phyloP scores from a whole-genome alignment of 2,329 filamentous ascomycete species.

The Phyllosticta citriasiana region DNA sequence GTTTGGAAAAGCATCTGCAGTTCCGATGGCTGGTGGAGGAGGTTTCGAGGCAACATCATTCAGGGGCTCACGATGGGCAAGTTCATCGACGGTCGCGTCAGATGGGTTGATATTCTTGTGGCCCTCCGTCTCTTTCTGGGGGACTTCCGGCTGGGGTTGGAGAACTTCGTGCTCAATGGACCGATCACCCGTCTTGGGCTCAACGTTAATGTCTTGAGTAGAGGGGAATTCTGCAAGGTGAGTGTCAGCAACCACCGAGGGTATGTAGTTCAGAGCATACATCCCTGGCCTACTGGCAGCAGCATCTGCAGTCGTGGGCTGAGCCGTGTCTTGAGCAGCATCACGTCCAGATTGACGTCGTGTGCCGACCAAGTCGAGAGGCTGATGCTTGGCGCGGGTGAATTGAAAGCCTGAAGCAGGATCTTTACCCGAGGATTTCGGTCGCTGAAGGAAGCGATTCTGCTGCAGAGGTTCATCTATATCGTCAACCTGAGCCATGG shows the following conservation, averaged over 20 bases:
- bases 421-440: too few relatives aligned
- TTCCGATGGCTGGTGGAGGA: too few relatives aligned
- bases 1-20: neutral
- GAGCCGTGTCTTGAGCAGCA: neutral
- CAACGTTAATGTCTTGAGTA: neutral
- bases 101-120: neutral
- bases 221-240: neutral
- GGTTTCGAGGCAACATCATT: neutral
- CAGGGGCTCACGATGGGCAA: neutral
- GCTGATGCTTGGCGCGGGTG: too few relatives aligned
- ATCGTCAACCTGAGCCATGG: too few relatives aligned
- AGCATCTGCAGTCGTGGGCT: too few relatives aligned
- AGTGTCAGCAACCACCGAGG: neutral
- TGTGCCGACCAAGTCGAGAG: too few relatives aligned
- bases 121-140: neutral
- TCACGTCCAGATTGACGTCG: neutral
- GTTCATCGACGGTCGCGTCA: neutral
- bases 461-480: too few relatives aligned
- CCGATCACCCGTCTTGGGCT: neutral
- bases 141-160: too few relatives aligned
- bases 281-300: neutral
- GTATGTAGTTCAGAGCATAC: neutral
- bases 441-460: too few relatives aligned
- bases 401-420: too few relatives aligned
- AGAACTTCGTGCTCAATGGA: neutral